These are phyloP conservation scores for Incumbomyces delicatus DNA, from an alignment of 2,329 filamentous ascomycete species.

Conservation along the genomic window DNA sequence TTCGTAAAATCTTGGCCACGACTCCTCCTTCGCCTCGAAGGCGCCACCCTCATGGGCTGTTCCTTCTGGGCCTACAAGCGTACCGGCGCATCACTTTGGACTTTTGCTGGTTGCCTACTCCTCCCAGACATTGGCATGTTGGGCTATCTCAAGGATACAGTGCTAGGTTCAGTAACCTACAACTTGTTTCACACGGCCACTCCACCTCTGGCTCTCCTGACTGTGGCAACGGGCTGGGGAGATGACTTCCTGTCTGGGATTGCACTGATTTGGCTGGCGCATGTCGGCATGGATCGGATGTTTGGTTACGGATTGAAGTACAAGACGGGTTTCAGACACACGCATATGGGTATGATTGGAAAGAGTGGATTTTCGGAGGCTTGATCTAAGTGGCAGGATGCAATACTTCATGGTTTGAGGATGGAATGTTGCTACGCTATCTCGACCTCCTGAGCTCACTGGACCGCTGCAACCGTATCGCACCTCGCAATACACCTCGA, in stretches of 20 bases:
- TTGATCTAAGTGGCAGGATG: too few relatives aligned
- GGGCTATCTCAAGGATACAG: not conserved
- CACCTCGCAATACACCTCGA: too few relatives aligned
- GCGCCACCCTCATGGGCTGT: conserved; percentile 9
- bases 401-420: too few relatives aligned
- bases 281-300: not conserved
- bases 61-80: conserved; percentile 11
- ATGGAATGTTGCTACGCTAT: too few relatives aligned
- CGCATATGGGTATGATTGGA: not conserved
- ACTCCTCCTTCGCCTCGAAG: conserved; percentile 10
- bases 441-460: too few relatives aligned
- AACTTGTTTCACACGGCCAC: not conserved
- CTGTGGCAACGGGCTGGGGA: not conserved
- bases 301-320: not conserved
- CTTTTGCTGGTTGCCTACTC: conserved; percentile 6
- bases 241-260: not conserved
- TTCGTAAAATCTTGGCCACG: conserved; percentile 12
- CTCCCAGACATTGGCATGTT: not conserved
- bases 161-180: not conserved
- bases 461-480: too few relatives aligned
- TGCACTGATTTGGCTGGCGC: not conserved
- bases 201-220: not conserved
- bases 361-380: too few relatives aligned
- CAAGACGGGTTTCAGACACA: not conserved
- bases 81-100: conserved; percentile 9